Evolutionary conservation across 2,329 filamentous ascomycete species (phyloP), one percentile per base, ranked within the genome.

Genomic region (Monilinia vaccinii-corymbosi): DNA sequence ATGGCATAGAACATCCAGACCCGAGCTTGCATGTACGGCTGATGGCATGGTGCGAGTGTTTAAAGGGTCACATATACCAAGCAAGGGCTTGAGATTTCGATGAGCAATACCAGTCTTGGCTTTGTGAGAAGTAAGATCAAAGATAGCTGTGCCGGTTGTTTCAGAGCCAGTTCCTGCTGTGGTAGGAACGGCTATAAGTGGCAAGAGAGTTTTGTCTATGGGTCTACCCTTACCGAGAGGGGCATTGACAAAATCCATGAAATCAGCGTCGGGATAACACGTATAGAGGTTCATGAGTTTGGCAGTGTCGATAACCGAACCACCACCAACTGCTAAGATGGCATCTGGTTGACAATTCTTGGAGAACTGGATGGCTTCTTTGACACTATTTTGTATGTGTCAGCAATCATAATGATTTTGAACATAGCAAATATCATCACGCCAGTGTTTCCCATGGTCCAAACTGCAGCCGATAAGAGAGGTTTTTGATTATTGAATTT

Each of bases 211-310:
- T 60, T 81, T 83, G 34, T 83, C 83, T 62, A 95, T 87, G 0
- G 90, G 89, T 28, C 83, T 75, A 4, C 94, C 94, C 64, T 88
- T 91, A 61, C 94, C 94, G 0, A 97, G 77, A 0, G 94, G 94
- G 0, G 93, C 93, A 71, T 97, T 97, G 73, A 99, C 94, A 69
- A 99, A 99, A 78, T 99, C 93, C 40, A 97, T 80, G 71, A 99
- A 97, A 68, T 94, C 89, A 38, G 93, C 93, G 9, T 97, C 88
- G 0, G 92, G 92, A 71, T 91, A 97, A 64, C 84, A 86, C 0
- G 87, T 89, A 76, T 97, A 97, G 0, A 99, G 81, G 71, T 99
- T 99, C 92, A 99, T 97, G 60, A 99, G 81, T 75, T 99, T 99
- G 58, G 94, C 93, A 0, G 94, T 99, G 75, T 99, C 94, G 67